These are phyloP conservation scores for Russula virescens DNA, from an alignment of 768 basidiomycete species.

Conservation along the genomic window DNA sequence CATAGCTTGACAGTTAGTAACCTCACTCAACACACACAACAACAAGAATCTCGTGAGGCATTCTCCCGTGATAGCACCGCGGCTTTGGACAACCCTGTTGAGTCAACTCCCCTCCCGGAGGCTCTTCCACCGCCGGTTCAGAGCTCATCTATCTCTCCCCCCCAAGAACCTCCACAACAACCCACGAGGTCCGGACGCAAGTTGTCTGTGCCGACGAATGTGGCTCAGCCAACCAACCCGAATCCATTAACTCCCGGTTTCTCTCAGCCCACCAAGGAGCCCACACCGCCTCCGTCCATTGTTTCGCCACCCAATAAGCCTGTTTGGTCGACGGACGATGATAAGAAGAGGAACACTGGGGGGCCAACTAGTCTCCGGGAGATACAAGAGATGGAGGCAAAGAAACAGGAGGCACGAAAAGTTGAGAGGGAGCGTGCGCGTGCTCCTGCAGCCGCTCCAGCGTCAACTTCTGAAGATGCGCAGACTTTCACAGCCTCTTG, in stretches of 20 bases:
- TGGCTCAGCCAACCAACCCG: slow-evolving; percentile 20
- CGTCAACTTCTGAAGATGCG: slow-evolving; percentile 45
- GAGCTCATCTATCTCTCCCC: slow-evolving; percentile 14
- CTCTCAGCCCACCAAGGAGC: slow-evolving; percentile 20
- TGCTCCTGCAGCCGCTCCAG: slow-evolving; percentile 41
- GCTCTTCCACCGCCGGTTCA: not conserved
- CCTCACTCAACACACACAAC: slow-evolving; percentile 53
- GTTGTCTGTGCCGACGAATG: slow-evolving; percentile 15
- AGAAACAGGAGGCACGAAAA: slow-evolving; percentile 72
- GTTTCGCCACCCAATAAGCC: slow-evolving; percentile 39
- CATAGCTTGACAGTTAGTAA: slow-evolving; percentile 54
- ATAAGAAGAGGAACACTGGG: slow-evolving; percentile 49
- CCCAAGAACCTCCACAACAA: slow-evolving; percentile 27
- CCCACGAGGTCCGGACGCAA: slow-evolving; percentile 24
- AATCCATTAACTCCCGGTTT: slow-evolving; percentile 17
- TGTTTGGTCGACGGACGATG: slow-evolving; percentile 67
- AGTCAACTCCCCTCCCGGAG: slow-evolving; percentile 26
- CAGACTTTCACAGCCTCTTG: slow-evolving; percentile 69
- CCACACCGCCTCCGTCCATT: slow-evolving; percentile 26
- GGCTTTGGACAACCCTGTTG: slow-evolving; percentile 21
- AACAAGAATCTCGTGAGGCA: slow-evolving; percentile 38
- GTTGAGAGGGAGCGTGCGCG: slow-evolving; percentile 68
- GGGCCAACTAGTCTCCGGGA: slow-evolving; percentile 72
- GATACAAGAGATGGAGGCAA: slow-evolving; percentile 91
- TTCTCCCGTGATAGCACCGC: slow-evolving; percentile 15